phyloP scores from a whole-genome alignment of 1,139 yeast genomes.

The Geotrichum bryndzae region DNA sequence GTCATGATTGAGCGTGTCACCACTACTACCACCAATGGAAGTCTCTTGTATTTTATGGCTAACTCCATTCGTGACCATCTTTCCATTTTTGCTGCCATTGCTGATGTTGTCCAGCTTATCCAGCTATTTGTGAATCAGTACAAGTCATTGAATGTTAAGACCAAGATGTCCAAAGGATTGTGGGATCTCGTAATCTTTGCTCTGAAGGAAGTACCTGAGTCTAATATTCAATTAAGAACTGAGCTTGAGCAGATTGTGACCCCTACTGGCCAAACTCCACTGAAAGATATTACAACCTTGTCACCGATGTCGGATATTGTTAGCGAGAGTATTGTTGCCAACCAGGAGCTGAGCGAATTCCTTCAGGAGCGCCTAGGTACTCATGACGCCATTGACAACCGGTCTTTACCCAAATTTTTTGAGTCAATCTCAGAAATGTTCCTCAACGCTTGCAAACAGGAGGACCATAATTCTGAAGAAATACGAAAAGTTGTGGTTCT shows the following conservation, averaged over 20 bases:
- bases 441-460: conserved; percentile 20
- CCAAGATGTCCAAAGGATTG: conserved; percentile 26
- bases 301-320: conserved; percentile 29
- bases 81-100: conserved; percentile 26
- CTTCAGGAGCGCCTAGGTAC: conserved; percentile 10
- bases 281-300: conserved; percentile 26
- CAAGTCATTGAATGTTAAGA: conserved; percentile 23
- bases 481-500: conserved; percentile 21
- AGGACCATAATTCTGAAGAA: conserved; percentile 10
- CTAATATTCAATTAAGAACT: conserved; percentile 11
- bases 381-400: conserved; percentile 22
- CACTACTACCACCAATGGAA: conserved; percentile 20
- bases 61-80: conserved; percentile 24
- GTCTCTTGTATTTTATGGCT: conserved; percentile 26
- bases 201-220: conserved; percentile 16
- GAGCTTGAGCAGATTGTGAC: conserved; percentile 26
- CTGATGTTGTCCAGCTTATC: conserved; percentile 25
- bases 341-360: conserved; percentile 9
- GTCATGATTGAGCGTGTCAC: conserved; percentile 23
- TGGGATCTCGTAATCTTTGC: conserved; percentile 27
- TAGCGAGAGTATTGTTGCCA: conserved; percentile 1
- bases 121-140: conserved; percentile 24
- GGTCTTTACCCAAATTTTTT: conserved; percentile 22
- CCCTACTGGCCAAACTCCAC: conserved; percentile 20
- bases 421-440: conserved; percentile 20